These are phyloP conservation scores for Salix udensis DNA, from an alignment of 345 rosid genomes.

Conservation along the genomic window DNA sequence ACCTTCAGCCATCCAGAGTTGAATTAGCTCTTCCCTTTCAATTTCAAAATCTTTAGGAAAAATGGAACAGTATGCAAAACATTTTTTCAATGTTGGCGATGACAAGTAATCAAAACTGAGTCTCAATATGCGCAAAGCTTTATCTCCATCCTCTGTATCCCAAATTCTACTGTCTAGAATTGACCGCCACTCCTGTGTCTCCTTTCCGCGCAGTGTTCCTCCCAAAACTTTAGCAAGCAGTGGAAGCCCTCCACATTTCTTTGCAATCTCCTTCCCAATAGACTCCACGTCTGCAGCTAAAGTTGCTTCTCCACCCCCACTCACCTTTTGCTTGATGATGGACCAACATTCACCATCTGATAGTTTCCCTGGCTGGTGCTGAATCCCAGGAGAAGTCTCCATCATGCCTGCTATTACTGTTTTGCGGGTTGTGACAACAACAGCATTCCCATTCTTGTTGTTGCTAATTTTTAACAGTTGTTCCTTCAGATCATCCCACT, in stretches of 20 bases:
- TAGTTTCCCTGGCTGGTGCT: background rate
- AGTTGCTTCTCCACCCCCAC: background rate
- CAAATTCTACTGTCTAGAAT: slow-evolving; percentile 7
- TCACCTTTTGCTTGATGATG: slow-evolving; percentile 9
- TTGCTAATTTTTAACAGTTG: background rate
- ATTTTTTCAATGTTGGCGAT: background rate
- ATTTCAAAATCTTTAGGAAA: background rate
- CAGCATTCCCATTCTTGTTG: background rate
- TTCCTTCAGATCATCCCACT: slow-evolving; percentile 9
- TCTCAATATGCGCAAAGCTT: background rate
- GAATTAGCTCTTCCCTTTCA: background rate
- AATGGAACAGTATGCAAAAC: slow-evolving; percentile 14
- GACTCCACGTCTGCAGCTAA: slow-evolving; percentile 1
- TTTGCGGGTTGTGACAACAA: slow-evolving; percentile 21
- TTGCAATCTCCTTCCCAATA: slow-evolving; percentile 18
- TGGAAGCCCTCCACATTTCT: slow-evolving; percentile 25
- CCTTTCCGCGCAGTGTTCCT: background rate
- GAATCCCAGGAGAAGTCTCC: background rate
- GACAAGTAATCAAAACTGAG: slow-evolving; percentile 14
- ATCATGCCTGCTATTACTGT: background rate
- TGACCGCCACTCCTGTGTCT: background rate
- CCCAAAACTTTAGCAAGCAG: slow-evolving; percentile 10
- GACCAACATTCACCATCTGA: slow-evolving; percentile 14
- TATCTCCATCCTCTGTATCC: background rate
- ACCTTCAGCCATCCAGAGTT: slow-evolving; percentile 17